Evolutionary conservation across 164 flowering plant genomes (phyloP), one percentile per base, ranked within the genome.

Genomic region (Vitis labrusca): DNA sequence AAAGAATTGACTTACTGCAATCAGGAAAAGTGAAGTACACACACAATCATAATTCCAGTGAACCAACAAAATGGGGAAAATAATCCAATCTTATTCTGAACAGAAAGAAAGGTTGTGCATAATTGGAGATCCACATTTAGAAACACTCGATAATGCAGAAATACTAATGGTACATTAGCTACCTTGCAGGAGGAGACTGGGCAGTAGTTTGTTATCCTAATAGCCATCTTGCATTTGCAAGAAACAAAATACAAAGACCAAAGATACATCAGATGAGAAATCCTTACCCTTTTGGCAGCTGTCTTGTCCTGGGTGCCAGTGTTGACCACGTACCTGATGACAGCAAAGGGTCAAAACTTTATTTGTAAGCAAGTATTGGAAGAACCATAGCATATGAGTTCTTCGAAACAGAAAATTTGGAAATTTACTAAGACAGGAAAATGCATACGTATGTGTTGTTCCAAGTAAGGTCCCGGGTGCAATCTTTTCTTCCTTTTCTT

Each of bases 391-490:
- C 49, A 32, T 10, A 32, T 44, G 54, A 61, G 44, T 37, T 37
- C 37, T 54, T 2, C 30, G 2, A 23, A 11, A 54, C 44, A 48
- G 29, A 13, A 69, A 8, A 66, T 11, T 61, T 15, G 27, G 8
- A 30, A 27, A 66, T 12, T 15, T 9, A 27, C 10, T 0, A 9
- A 51, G 29, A 51, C 56, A 74, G 52, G 49, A 17, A 56, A 9
- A 64, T 48, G 68, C 90, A 32, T 89, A 93, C 90, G 97, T 91
- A 69, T 92, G 99, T 23, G 92, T 77, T 64, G 97, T 88, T 70
- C 95, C 97, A 54, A 96, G 90, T 69, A 96, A 76, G 60, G 97
- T 88, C 70, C 95, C 98, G 3, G 95, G 93, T 65, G 92, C 95
- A 80, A 93, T 84, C 77, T 68, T 89, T 75, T 85, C 98, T 83